Percentiles rank a stretch among this genome's conserved stretches.
Evolutionary conservation across 192 early-diverging fungal genomes (phyloP).

Genomic region (Backusella psychrophila): DNA sequence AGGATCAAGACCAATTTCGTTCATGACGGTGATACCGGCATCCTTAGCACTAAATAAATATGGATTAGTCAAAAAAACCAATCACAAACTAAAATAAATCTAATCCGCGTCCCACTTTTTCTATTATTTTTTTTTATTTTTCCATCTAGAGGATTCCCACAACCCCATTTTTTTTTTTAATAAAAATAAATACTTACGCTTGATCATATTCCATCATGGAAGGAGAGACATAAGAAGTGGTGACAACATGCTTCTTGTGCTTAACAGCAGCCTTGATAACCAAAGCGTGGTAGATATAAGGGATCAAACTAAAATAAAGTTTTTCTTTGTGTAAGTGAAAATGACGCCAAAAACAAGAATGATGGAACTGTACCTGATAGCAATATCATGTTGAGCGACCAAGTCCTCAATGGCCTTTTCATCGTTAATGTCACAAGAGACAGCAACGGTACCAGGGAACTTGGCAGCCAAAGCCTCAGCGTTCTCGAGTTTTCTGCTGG

Average conservation of each 20-base stretch:
- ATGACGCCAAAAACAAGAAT: neutral
- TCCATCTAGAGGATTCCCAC: neutral
- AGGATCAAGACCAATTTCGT: constrained; percentile 98
- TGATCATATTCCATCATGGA: constrained; percentile 89
- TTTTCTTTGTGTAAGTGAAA: constrained; percentile 5
- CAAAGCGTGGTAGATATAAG: constrained; percentile 84
- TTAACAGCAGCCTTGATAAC: constrained; percentile 93
- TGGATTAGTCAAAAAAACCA: neutral
- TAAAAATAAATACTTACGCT: constrained; percentile 46
- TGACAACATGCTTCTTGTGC: constrained; percentile 92
- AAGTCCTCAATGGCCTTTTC: constrained; percentile 67
- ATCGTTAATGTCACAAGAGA: constrained; percentile 80
- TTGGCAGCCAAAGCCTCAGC: constrained; percentile 66
- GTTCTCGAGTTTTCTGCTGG: constrained; percentile 73
- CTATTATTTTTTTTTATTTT: neutral
- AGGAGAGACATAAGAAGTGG: constrained; percentile 95
- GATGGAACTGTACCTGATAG: constrained; percentile 60
- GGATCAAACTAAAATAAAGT: constrained; percentile 63
- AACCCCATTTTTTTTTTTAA: neutral
- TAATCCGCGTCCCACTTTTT: neutral
- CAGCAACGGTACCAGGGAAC: constrained; percentile 61
- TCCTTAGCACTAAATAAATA: constrained; percentile 64
- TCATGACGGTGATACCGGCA: constrained; percentile 89
- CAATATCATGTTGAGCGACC: constrained; percentile 84
- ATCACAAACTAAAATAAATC: neutral